phyloP scores from a whole-genome alignment of 2,329 filamentous ascomycete genomes.

The Blastomyces gilchristii region DNA sequence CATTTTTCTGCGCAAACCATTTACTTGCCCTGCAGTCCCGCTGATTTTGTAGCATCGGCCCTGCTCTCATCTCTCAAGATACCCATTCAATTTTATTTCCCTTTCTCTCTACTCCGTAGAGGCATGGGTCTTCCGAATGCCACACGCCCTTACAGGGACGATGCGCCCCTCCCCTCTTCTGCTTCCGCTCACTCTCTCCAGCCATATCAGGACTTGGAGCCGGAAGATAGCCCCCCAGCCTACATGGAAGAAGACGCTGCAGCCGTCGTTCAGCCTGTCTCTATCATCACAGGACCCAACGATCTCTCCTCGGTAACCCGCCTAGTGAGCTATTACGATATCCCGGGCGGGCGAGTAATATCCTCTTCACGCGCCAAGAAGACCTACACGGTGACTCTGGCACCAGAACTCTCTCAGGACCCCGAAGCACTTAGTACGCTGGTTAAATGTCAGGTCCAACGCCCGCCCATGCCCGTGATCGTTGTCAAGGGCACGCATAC shows the following conservation, averaged over 20 bases:
- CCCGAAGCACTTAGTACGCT: slow-evolving; percentile 37
- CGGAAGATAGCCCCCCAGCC: slow-evolving; percentile 10
- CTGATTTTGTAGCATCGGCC: not conserved
- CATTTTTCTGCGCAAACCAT: not conserved
- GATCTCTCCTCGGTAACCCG: not conserved
- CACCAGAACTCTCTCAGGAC: slow-evolving; percentile 39
- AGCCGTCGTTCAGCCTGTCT: not conserved
- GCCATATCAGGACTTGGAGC: slow-evolving; percentile 8
- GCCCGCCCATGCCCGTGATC: slow-evolving; percentile 46
- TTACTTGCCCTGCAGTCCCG: not conserved
- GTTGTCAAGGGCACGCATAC: slow-evolving; percentile 46
- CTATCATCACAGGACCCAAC: not conserved
- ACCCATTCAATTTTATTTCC: not conserved
- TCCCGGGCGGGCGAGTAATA: slow-evolving; percentile 8
- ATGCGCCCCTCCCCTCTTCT: slow-evolving; percentile 10
- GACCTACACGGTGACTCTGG: slow-evolving; percentile 25
- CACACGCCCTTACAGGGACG: not conserved
- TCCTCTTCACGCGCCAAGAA: slow-evolving; percentile 6
- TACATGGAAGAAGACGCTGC: slow-evolving; percentile 10
- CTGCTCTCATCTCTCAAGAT: not conserved
- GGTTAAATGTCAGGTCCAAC: slow-evolving; percentile 35
- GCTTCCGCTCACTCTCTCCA: slow-evolving; percentile 9
- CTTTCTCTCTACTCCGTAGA: not conserved
- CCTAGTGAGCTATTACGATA: not conserved
- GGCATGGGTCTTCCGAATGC: not conserved